phyloP scores from a whole-genome alignment of 208 protist species.

The Jaenimonas drosophilae region DNA sequence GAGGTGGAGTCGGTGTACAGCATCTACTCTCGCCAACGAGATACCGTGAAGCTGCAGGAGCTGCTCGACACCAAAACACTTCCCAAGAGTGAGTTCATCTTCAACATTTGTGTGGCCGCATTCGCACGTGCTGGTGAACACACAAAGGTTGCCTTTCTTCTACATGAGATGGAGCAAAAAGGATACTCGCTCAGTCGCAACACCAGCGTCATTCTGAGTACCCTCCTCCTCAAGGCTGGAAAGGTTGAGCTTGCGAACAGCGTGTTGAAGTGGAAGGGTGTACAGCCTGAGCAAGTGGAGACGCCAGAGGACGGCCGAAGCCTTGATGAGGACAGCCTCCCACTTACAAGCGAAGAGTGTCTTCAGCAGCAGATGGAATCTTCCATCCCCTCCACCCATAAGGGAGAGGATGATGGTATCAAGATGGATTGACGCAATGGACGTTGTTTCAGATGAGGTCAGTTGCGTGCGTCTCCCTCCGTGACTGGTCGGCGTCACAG shows the following conservation, averaged over 20 bases:
- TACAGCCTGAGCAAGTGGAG: slow-evolving; percentile 6
- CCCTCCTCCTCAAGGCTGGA: slow-evolving; percentile 80
- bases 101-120: slow-evolving; percentile 77
- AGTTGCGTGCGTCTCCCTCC: too few relatives aligned
- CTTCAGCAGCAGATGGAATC: too few relatives aligned
- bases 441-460: too few relatives aligned
- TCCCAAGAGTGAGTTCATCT: slow-evolving; percentile 61
- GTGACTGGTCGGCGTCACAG: too few relatives aligned
- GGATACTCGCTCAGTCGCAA: slow-evolving; percentile 55
- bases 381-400: too few relatives aligned
- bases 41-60: slow-evolving; percentile 77
- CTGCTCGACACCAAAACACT: slow-evolving; percentile 59
- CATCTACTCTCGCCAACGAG: slow-evolving; percentile 72
- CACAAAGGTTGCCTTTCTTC: slow-evolving; percentile 64
- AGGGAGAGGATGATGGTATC: too few relatives aligned
- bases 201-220: slow-evolving; percentile 83
- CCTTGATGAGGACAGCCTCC: not conserved
- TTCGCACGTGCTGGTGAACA: slow-evolving; percentile 84
- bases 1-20: slow-evolving; percentile 80
- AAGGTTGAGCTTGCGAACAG: slow-evolving; percentile 81
- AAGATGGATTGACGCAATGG: not conserved
- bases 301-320: not conserved
- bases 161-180: slow-evolving; percentile 73
- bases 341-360: too few relatives aligned
- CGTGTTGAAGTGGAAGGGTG: slow-evolving; percentile 81